These are phyloP conservation scores for Fusarium brachygibbosum DNA, from an alignment of 2,329 filamentous ascomycete species.

Conservation along the genomic window DNA sequence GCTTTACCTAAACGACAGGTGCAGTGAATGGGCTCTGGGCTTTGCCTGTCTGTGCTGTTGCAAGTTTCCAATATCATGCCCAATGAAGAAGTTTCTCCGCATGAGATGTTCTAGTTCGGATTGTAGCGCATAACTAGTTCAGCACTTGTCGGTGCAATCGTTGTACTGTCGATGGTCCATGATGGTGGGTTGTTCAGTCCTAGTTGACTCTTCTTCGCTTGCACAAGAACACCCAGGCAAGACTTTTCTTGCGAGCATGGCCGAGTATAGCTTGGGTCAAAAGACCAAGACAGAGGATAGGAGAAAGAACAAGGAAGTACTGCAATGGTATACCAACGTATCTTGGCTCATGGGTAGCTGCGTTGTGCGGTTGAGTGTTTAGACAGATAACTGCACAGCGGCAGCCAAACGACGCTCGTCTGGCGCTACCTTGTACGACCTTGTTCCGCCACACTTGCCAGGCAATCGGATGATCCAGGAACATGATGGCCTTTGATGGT, in stretches of 20 bases:
- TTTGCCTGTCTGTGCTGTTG: not conserved
- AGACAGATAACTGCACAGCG: conserved; percentile 14
- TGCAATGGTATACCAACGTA: conserved; percentile 13
- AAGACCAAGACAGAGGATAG: not conserved
- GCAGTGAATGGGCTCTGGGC: not conserved
- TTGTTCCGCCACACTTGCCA: conserved; percentile 34
- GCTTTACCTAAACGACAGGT: conserved; percentile 14
- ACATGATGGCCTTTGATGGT: not conserved
- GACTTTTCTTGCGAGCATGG: conserved; percentile 6
- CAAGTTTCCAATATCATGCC: not conserved
- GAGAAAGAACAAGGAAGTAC: not conserved
- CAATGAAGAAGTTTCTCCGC: not conserved
- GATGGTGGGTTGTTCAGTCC: not conserved
- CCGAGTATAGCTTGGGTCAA: not conserved
- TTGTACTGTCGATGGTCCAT: not conserved
- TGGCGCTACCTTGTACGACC: conserved; percentile 38
- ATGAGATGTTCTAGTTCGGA: not conserved
- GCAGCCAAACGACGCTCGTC: conserved; percentile 24
- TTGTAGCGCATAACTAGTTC: too few species aligned
- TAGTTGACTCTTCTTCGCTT: conserved; percentile 5
- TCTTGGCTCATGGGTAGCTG: conserved; percentile 15
- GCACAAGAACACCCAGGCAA: conserved; percentile 18
- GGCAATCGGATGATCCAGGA: conserved; percentile 16
- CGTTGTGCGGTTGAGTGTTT: conserved; percentile 27
- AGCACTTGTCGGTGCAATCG: not conserved